Percentiles rank a stretch among this genome's conserved stretches.
These are phyloP conservation scores for Mycena citricolor DNA, from an alignment of 1,284 basidiomycete species.

Conservation along the genomic window DNA sequence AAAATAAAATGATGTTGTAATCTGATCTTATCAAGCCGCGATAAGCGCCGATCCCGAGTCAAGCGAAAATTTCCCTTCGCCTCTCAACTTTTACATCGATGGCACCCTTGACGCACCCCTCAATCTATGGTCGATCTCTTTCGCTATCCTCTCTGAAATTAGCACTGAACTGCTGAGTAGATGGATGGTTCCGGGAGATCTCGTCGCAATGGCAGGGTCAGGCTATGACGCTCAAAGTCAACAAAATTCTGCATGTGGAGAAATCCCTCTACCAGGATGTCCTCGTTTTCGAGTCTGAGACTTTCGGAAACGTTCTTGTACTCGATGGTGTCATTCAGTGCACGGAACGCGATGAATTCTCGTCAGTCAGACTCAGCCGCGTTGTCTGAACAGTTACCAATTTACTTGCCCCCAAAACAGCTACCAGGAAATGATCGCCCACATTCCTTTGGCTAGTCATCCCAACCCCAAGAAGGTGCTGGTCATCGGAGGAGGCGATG, in stretches of 20 bases:
- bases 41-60: too few relatives aligned
- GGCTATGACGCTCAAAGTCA: conserved; percentile 94
- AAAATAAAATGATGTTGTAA: not conserved
- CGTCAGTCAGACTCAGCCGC: conserved; percentile 56
- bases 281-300: conserved; percentile 92
- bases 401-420: conserved; percentile 42
- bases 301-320: conserved; percentile 94
- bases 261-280: conserved; percentile 95
- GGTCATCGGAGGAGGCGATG: conserved; percentile 96
- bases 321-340: conserved; percentile 97
- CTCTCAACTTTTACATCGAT: conserved; percentile 17
- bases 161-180: conserved; percentile 37
- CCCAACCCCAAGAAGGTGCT: conserved; percentile 96
- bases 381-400: not conserved
- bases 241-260: conserved; percentile 93
- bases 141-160: not conserved
- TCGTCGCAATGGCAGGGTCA: conserved; percentile 97
- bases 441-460: conserved; percentile 92
- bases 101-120: conserved; percentile 20
- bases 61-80: too few relatives aligned
- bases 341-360: conserved; percentile 98
- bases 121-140: conserved; percentile 14
- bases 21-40: too few relatives aligned
- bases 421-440: conserved; percentile 99
- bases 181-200: conserved; percentile 98